Evolutionary conservation across 163 green algal species (phyloP).

Genomic region (Volvox carteri): DNA sequence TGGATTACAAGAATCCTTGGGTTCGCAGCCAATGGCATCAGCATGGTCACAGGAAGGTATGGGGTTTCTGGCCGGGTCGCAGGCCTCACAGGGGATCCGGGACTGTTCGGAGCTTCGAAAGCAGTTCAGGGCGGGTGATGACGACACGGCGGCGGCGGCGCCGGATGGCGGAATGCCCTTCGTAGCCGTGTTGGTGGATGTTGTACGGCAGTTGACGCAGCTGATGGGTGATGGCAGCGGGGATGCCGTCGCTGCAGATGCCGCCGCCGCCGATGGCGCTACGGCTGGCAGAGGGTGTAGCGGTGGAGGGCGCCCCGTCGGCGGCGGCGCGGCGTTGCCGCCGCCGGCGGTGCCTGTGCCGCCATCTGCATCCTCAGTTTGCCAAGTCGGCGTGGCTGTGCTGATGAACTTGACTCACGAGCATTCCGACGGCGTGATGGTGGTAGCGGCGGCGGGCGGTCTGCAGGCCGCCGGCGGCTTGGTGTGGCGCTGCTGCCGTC

Average conservation of each 20-base stretch:
- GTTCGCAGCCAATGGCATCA: too few species aligned
- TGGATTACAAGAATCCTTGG: too few species aligned
- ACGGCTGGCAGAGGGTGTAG: too few species aligned
- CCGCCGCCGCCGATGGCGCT: background rate
- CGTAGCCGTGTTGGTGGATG: conserved; percentile 51
- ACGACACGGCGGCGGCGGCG: background rate
- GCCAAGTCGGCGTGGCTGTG: conserved; percentile 59
- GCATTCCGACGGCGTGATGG: conserved; percentile 53
- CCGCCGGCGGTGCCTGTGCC: background rate
- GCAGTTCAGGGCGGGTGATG: background rate
- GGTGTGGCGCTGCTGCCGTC: conserved; percentile 49
- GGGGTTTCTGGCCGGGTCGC: background rate
- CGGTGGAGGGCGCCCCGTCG: too few species aligned
- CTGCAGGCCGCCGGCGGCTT: conserved; percentile 35
- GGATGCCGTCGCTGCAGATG: background rate
- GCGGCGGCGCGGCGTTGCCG: too few species aligned
- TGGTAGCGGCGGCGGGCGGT: conserved; percentile 54
- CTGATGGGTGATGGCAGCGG: background rate
- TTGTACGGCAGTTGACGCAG: conserved; percentile 44
- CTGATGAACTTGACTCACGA: conserved; percentile 77
- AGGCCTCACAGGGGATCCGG: conserved; percentile 3
- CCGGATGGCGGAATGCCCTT: background rate
- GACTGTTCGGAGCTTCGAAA: background rate
- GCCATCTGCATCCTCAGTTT: background rate
- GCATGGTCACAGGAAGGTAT: too few species aligned